Base-by-base conservation (phyloP, 1,284 basidiomycete genomes). In the Chondrostereum purpureum region DNA sequence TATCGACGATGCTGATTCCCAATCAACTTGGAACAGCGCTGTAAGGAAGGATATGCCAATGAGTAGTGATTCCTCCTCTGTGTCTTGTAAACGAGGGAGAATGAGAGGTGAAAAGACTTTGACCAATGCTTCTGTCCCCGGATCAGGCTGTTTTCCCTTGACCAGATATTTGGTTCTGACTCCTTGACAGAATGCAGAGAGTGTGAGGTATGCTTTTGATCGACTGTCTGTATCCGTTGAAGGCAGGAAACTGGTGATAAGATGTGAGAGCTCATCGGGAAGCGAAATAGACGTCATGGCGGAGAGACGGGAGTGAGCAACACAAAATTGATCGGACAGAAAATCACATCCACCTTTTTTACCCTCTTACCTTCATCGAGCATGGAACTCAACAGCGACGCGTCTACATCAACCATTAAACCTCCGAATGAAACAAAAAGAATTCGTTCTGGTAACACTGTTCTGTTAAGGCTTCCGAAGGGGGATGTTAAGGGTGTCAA, bases 1-100 rank as follows among this genome's bases (percentile, higher is more conserved):
- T 36, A 89, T 75, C 17, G 70, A 55, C 10, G 80, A 68, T 11
- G 81, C 87, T 2, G 78, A 66, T 43, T 72, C 63, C 62, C 79
- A 76, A 54, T 89, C 85, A 27, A 90, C 78, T 58, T 89, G 85
- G 55, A 90, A 87, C 19, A 92, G 64, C 0, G 84, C 84, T 11
- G 73, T 67, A 38, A 90, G 68, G 57, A 88, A 81, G 0, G 77
- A 74, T 31, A 85, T 63, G 4, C 76, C 77, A 11, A 65, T 64
- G 14, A 81, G 61, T 19, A 78, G 61, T 21, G 65, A 66, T 39
- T 58, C 53, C 57, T 84, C 80, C 27, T 70, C 66, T 3, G 73
- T 72, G 42, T 82, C 79, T 33, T 73, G 66, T 10, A 88, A 64
- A 40, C 66, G 67, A 22, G 65, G 60, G 2, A 70, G 48, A 22